Base-by-base conservation (phyloP, 2,329 filamentous ascomycete genomes). In the Trichoderma sp. region DNA sequence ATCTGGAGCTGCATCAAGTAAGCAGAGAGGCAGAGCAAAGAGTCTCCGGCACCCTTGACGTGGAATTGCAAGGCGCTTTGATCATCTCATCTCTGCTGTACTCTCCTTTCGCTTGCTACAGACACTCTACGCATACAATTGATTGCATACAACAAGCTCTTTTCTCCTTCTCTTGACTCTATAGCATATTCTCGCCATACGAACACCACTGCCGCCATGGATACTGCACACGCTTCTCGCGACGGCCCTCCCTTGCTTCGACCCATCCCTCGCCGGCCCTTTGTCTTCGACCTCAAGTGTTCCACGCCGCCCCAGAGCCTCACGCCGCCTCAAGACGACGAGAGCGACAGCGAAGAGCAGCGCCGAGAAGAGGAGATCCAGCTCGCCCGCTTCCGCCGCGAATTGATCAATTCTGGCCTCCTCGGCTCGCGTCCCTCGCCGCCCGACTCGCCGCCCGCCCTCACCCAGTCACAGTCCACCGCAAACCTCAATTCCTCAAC, bases 401-500 rank as follows among this genome's bases (percentile, higher is more conserved):
- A 77, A 18, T 74, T 80, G 34, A 76, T 77, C 21, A 79, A 75
- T 69, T 80, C 83, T 66, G 70, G 73, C 32, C 74, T 76, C 66
- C 68, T 77, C 26, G 83, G 80, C 72, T 84, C 83, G 71, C 67
- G 51, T 24, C 85, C 55, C 32, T 60, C 70, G 26, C 70, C 75
- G 5, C 72, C 76, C 55, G 75, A 78, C 34, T 73, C 75, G 2
- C 51, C 60, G 37, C 49, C 75, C 59, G 81, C 85, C 63, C 83
- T 88, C 72, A 90, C 87, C 76, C 89, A 92, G 69, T 91, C 90
- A 28, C 89, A 91, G 72, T 97, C 93, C 11, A 87, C 93, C 68
- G 83, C 94, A 76, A 97, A 97, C 77, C 85, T 99, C 70, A 97
- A 93, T 4, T 90, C 92, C 11, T 94, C 93, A 2, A 97, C 96